These are phyloP conservation scores for Pleurotus sapidus DNA, from an alignment of 768 basidiomycete species.

Conservation along the genomic window DNA sequence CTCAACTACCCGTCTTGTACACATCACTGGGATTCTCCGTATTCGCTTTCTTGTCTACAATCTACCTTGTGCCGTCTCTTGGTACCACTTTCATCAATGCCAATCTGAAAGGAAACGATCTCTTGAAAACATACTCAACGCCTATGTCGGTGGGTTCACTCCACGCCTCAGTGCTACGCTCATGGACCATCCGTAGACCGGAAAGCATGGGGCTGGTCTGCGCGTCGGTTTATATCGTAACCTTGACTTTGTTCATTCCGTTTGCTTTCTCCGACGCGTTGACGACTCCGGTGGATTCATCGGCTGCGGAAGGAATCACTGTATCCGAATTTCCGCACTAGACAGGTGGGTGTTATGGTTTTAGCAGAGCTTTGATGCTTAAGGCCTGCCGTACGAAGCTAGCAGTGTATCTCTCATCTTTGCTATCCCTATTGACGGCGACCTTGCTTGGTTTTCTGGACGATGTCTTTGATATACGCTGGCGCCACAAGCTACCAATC, in stretches of 20 bases:
- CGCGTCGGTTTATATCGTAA: slow-evolving; percentile 83
- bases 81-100: slow-evolving; percentile 79
- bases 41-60: slow-evolving; percentile 73
- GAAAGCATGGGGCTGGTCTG: slow-evolving; percentile 90
- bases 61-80: slow-evolving; percentile 81
- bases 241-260: slow-evolving; percentile 90
- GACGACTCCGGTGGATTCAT: slow-evolving; percentile 35
- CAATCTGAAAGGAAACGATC: slow-evolving; percentile 80
- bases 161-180: slow-evolving; percentile 2
- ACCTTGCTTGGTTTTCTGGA: slow-evolving; percentile 95
- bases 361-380: background rate
- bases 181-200: slow-evolving; percentile 54
- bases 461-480: slow-evolving; percentile 97
- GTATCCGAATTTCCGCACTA: slow-evolving; percentile 73
- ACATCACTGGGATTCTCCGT: slow-evolving; percentile 82
- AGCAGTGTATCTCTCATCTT: slow-evolving; percentile 87
- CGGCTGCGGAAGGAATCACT: slow-evolving; percentile 52
- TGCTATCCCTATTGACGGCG: slow-evolving; percentile 90
- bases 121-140: slow-evolving; percentile 77
- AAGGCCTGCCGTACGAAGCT: slow-evolving; percentile 44
- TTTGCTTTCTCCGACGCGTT: slow-evolving; percentile 87
- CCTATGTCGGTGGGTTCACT: slow-evolving; percentile 52
- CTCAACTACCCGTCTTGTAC: slow-evolving; percentile 70
- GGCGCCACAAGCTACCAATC: slow-evolving; percentile 97
- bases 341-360: slow-evolving; percentile 53